phyloP scores from a whole-genome alignment of 2,329 filamentous ascomycete species.

The Penicillium sp. region DNA sequence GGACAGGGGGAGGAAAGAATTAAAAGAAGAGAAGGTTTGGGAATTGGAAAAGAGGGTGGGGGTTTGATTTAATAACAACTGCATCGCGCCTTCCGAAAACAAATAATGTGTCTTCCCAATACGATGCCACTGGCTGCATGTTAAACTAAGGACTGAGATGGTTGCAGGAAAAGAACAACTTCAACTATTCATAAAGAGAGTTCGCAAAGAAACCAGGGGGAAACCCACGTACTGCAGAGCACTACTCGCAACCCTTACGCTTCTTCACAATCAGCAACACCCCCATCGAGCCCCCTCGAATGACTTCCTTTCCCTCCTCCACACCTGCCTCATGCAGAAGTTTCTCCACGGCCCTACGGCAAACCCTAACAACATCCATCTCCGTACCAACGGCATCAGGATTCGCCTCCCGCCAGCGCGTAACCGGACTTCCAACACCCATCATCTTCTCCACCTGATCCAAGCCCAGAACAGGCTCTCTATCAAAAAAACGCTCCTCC shows the following conservation, averaged over 20 bases:
- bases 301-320: constrained; percentile 24
- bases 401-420: constrained; percentile 44
- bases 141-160: not conserved
- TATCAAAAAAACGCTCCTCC: constrained; percentile 27
- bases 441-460: constrained; percentile 27
- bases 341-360: constrained; percentile 24
- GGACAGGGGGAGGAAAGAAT: no score
- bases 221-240: not conserved
- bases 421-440: constrained; percentile 41
- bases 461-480: constrained; percentile 20
- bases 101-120: no score
- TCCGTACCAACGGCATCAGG: constrained; percentile 39
- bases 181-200: not conserved
- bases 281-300: constrained; percentile 3
- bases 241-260: not conserved
- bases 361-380: constrained; percentile 33
- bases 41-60: no score
- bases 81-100: no score
- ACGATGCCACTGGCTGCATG: not conserved
- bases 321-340: constrained; percentile 27
- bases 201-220: not conserved
- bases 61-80: no score
- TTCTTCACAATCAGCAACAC: not conserved
- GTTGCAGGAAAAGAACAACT: not conserved
- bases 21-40: no score